Evolutionary conservation across 2,329 filamentous ascomycete genomes (phyloP).

Genomic region (Aspergillus pseudoterreus): DNA sequence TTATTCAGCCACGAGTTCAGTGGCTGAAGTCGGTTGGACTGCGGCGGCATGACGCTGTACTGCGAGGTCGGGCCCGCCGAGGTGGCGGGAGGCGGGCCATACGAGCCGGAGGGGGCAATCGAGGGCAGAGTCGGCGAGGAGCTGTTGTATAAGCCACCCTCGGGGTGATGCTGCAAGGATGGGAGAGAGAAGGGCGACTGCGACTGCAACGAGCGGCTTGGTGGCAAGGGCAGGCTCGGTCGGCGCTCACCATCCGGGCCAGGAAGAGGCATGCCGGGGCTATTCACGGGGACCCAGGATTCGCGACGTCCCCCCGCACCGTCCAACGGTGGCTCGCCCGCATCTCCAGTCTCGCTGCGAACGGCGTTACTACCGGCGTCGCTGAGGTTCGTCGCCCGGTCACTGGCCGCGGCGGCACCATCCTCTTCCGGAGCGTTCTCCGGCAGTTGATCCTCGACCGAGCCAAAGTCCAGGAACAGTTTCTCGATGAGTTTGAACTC

Average conservation of each 20-base stretch:
- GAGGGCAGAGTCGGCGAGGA: constrained; percentile 33
- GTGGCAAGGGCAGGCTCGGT: constrained; percentile 36
- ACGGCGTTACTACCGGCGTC: constrained; percentile 40
- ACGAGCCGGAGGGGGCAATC: constrained; percentile 20
- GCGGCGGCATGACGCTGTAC: constrained; percentile 23
- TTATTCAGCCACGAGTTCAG: constrained; percentile 37
- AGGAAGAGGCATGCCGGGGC: constrained; percentile 29
- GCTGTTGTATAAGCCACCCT: constrained; percentile 25
- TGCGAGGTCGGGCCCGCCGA: constrained; percentile 21
- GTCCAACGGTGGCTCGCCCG: constrained; percentile 26
- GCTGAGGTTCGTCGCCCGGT: constrained; percentile 32
- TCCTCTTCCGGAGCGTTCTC: constrained; percentile 34
- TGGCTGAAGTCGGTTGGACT: constrained; percentile 36
- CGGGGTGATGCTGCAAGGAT: constrained; percentile 34
- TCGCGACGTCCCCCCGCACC: constrained; percentile 35
- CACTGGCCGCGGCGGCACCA: constrained; percentile 20
- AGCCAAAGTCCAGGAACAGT: constrained; percentile 38
- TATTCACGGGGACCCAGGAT: constrained; percentile 41
- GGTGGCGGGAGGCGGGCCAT: constrained; percentile 17
- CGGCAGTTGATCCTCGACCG: constrained; percentile 36
- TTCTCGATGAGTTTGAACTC: constrained; percentile 42
- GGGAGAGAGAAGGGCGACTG: constrained; percentile 33
- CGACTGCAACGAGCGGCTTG: constrained; percentile 29
- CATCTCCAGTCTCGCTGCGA: constrained; percentile 37
- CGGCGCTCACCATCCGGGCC: constrained; percentile 33